Evolutionary conservation across 1,284 basidiomycete genomes (phyloP), one percentile per base, ranked within the genome.

Genomic region (Coriolopsis trogii): DNA sequence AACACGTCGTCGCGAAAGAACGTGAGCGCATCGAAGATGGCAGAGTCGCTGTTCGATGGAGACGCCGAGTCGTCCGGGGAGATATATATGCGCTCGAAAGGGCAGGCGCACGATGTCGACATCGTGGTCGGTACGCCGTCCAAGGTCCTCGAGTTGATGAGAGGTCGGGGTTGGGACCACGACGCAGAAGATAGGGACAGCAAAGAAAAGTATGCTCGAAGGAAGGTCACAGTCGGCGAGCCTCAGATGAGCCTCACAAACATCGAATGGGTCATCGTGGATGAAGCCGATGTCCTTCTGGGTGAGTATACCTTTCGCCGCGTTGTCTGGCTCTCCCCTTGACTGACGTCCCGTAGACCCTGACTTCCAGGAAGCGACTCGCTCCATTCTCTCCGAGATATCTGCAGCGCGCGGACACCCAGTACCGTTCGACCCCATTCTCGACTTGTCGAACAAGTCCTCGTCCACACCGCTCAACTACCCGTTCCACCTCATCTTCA

Each of bases 211-310:
- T 58, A 40, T 54, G 13, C 47, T 18, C 61, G 50, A 49, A 51
- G 66, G 30, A 67, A 63, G 34, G 73, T 70, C 42, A 68, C 65
- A 45, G 61, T 74, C 16, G 74, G 73, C 7, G 69, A 77, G 39
- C 77, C 81, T 1, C 77, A 82, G 60, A 77, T 89, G 67, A 75
- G 81, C 1, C 69, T 91, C 20, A 76, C 75, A 44, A 77, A 80
- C 39, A 73, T 94, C 0, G 89, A 94, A 63, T 95, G 91, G 90
- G 82, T 95, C 6, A 77, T 94, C 1, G 74, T 95, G 3, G 93
- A 95, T 58, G 93, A 96, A 66, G 91, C 93, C 0, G 93, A 96
- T 65, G 83, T 95, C 26, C 73, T 95, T n/a, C 87, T 94, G 49
- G 91, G 91, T 89, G 56, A 51, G 80, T 71, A 38, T 29, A 46